Evolutionary conservation across 1,284 basidiomycete genomes (phyloP).

Genomic region (Omphalotus olearius): DNA sequence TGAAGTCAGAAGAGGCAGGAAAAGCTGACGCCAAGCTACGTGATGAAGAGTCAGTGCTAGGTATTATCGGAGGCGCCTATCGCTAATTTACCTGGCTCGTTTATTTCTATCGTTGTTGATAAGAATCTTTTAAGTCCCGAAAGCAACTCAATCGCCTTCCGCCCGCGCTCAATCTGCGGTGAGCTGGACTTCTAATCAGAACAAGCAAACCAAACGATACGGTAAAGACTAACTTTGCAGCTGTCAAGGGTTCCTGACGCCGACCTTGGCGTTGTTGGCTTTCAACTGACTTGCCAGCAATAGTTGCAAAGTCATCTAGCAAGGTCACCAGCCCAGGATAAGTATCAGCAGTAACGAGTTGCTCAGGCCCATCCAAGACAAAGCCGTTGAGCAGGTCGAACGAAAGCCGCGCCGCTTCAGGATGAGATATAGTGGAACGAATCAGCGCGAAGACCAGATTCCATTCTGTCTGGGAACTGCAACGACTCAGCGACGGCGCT

Average conservation of each 20-base stretch:
- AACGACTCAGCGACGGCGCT: constrained; percentile 1
- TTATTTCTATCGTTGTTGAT: constrained; percentile 47
- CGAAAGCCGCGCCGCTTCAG: constrained; percentile 84
- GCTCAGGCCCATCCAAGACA: constrained; percentile 51
- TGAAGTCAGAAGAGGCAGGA: constrained; percentile 75
- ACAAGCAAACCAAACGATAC: not conserved
- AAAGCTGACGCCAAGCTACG: constrained; percentile 78
- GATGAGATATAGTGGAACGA: constrained; percentile 79
- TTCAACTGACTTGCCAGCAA: constrained; percentile 61
- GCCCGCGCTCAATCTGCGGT: constrained; percentile 74
- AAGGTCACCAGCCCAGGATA: constrained; percentile 78
- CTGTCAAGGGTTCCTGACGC: constrained; percentile 46
- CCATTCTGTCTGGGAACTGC: constrained; percentile 92
- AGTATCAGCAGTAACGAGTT: constrained; percentile 73
- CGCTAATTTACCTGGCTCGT: constrained; percentile 43
- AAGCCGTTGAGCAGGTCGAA: constrained; percentile 74
- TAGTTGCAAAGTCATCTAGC: constrained; percentile 84
- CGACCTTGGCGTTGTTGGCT: constrained; percentile 49
- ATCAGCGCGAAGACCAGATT: constrained; percentile 89
- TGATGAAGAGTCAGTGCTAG: not conserved
- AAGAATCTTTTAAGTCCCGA: constrained; percentile 69
- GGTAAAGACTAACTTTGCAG: constrained; percentile 44
- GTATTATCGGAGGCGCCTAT: not conserved
- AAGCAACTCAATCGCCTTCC: constrained; percentile 79
- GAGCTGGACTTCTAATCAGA: constrained; percentile 44